Evolutionary conservation across 2,329 filamentous ascomycete species (phyloP).

Genomic region (Bimuria novae-zelandiae): DNA sequence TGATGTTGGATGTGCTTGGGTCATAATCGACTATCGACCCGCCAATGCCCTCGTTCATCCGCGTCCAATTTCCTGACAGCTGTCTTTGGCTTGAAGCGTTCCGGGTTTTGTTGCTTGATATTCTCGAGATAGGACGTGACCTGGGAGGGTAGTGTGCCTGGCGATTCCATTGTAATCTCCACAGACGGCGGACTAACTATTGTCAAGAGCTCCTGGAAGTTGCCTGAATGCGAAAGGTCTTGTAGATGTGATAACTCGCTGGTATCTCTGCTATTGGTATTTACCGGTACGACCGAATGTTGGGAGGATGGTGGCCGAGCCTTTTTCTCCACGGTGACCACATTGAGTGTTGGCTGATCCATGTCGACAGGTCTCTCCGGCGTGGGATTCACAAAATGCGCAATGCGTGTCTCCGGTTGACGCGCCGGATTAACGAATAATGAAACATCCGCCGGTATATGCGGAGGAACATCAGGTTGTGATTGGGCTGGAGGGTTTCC

Average conservation of each 20-base stretch:
- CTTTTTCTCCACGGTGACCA: not conserved
- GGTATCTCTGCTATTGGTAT: not conserved
- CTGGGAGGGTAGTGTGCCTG: constrained; percentile 31
- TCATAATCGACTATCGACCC: constrained; percentile 65
- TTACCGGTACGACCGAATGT: not conserved
- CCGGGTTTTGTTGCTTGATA: constrained; percentile 34
- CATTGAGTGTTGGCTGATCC: not conserved
- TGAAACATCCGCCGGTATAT: not conserved
- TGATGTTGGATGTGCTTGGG: constrained; percentile 51
- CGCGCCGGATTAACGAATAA: not conserved
- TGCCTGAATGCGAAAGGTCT: not conserved
- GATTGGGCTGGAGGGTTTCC: not conserved
- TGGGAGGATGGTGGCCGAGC: not conserved
- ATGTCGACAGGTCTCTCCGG: not conserved
- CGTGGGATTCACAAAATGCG: too few relatives aligned
- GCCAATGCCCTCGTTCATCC: constrained; percentile 81
- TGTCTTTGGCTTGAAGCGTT: constrained; percentile 39
- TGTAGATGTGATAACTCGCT: not conserved
- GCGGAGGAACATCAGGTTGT: not conserved
- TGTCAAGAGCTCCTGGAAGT: constrained; percentile 29
- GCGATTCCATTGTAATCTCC: constrained; percentile 21
- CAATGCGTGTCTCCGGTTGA: too few relatives aligned
- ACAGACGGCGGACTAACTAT: constrained; percentile 35
- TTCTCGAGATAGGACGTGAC: constrained; percentile 29
- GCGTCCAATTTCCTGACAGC: constrained; percentile 56